Conservation (phyloP, 345 rosid species). For the Citrus medica region DNA sequence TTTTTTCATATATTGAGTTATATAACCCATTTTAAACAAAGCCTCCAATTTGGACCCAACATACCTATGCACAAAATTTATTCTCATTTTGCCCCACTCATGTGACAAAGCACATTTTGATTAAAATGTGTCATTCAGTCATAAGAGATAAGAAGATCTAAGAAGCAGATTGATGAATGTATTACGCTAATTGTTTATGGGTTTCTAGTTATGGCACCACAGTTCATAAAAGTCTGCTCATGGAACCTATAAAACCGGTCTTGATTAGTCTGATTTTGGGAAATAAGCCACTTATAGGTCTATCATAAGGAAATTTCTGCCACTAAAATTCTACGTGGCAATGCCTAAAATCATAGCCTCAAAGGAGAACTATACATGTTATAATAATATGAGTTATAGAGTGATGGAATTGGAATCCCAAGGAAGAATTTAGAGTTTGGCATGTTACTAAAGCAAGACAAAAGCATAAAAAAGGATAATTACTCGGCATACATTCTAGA, state of each 20-base stretch:
- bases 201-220: not conserved
- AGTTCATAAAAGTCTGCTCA: slow-evolving; percentile 1
- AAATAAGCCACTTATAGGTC: slow-evolving; percentile 9
- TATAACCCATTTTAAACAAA: slow-evolving; percentile 44
- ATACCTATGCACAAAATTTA: slow-evolving; percentile 24
- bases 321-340: slow-evolving; percentile 15
- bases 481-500: slow-evolving; percentile 40
- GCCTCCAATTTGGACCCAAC: slow-evolving; percentile 74
- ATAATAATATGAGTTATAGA: slow-evolving; percentile 16
- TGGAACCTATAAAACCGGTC: slow-evolving; percentile 10
- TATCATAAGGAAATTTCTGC: slow-evolving; percentile 7
- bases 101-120: not conserved
- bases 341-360: slow-evolving; percentile 7
- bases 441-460: slow-evolving; percentile 87
- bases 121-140: not conserved
- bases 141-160: not conserved
- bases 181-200: not conserved
- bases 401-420: slow-evolving; percentile 62
- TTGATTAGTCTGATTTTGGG: slow-evolving; percentile 27
- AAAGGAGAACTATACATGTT: slow-evolving; percentile 5
- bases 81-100: slow-evolving; percentile 27
- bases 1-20: slow-evolving; percentile 14
- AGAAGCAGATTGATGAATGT: not conserved
- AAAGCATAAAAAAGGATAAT: slow-evolving; percentile 36
- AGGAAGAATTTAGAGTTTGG: slow-evolving; percentile 64